Evolutionary conservation across 257 asterid genomes (phyloP).

Genomic region (Cinchona pubescens): DNA sequence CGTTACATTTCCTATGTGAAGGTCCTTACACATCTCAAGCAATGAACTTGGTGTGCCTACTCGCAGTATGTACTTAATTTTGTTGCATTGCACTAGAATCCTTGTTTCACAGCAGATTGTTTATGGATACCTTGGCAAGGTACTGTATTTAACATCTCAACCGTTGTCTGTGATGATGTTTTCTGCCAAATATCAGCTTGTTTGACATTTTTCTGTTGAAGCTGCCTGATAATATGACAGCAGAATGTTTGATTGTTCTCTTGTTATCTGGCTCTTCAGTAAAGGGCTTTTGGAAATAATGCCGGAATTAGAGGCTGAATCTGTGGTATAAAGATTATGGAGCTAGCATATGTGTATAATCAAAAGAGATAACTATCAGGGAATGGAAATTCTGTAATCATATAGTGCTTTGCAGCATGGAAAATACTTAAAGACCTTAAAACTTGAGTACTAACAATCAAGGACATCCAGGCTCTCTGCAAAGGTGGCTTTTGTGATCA

Average conservation of each 20-base stretch:
- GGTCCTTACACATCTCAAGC: slow-evolving; percentile 4
- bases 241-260: not conserved
- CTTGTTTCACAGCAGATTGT: not conserved
- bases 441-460: not conserved
- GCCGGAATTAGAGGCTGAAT: not conserved
- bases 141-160: not conserved
- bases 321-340: not conserved
- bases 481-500: not conserved
- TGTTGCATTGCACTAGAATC: not conserved
- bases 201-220: not conserved
- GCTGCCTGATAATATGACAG: not conserved
- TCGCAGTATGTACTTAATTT: not conserved
- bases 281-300: not conserved
- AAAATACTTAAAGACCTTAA: not conserved
- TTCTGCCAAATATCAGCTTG: not conserved
- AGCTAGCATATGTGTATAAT: not conserved
- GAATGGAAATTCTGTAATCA: not conserved
- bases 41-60: slow-evolving; percentile 8
- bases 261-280: not conserved
- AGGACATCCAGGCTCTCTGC: not conserved
- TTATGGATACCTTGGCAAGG: not conserved
- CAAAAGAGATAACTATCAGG: not conserved
- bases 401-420: not conserved
- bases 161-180: not conserved
- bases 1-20: slow-evolving; percentile 5